phyloP scores from a whole-genome alignment of 306 rosid genomes.

The Acacia melanoxylon region DNA sequence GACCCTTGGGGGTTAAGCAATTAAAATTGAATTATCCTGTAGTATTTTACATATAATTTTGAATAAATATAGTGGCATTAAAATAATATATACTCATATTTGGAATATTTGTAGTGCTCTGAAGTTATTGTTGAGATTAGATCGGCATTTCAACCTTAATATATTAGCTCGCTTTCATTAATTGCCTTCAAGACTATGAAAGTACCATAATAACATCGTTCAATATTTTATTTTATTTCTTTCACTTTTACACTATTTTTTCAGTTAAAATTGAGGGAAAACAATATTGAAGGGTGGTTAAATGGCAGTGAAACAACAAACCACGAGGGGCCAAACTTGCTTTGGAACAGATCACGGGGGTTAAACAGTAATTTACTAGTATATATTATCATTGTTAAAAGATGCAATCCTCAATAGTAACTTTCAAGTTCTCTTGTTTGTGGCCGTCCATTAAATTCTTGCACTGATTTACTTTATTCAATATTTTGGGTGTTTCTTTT shows the following conservation, averaged over 20 bases:
- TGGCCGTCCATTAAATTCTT: neutral
- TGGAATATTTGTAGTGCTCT: neutral
- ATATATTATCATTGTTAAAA: constrained; percentile 14
- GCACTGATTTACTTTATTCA: neutral
- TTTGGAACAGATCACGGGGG: neutral
- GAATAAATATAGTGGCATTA: neutral
- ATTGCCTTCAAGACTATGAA: neutral
- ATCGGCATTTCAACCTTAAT: neutral
- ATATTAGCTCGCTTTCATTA: neutral
- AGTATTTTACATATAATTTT: neutral
- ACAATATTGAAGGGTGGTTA: neutral
- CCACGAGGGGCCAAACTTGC: neutral
- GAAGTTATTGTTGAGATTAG: neutral
- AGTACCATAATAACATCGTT: neutral
- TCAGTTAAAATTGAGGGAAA: neutral
- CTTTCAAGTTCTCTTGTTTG: neutral
- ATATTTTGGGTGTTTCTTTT: neutral
- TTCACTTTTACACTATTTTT: neutral
- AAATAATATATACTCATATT: neutral
- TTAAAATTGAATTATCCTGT: neutral
- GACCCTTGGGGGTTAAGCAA: neutral
- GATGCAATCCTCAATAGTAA: neutral
- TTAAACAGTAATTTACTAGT: neutral
- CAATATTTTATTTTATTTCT: neutral
- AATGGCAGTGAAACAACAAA: neutral